Evolutionary conservation across 352 stramenopile species (phyloP).

Genomic region (Globisporangium cylindrosporum): DNA sequence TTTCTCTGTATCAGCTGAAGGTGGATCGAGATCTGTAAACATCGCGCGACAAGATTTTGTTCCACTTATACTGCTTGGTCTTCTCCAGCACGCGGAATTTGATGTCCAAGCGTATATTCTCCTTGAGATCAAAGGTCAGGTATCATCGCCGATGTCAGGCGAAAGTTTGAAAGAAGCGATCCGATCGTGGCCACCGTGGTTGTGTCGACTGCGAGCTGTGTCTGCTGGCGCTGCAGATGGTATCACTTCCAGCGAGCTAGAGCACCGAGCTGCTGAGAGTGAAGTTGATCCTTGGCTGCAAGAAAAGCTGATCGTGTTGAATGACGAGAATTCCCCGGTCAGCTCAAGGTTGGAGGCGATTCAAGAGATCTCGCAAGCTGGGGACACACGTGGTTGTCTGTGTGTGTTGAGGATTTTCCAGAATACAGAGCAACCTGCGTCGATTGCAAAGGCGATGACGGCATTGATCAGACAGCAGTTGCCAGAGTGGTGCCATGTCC

Average conservation of each 20-base stretch:
- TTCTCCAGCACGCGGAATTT: slow-evolving; percentile 45
- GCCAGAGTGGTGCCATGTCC: slow-evolving; percentile 34
- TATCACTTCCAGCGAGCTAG: neutral
- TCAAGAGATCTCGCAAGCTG: slow-evolving; percentile 37
- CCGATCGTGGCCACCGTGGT: slow-evolving; percentile 68
- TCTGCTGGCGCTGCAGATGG: slow-evolving; percentile 20
- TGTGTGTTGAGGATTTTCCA: slow-evolving; percentile 62
- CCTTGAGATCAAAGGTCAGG: slow-evolving; percentile 46
- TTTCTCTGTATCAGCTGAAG: neutral
- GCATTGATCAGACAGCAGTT: slow-evolving; percentile 47
- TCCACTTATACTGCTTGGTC: slow-evolving; percentile 47
- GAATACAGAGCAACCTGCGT: slow-evolving; percentile 31
- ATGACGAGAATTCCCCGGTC: slow-evolving; percentile 38
- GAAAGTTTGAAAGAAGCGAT: slow-evolving; percentile 66
- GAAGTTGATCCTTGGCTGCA: slow-evolving; percentile 31
- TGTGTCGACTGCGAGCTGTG: slow-evolving; percentile 47
- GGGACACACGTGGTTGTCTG: slow-evolving; percentile 46
- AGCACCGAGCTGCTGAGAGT: neutral
- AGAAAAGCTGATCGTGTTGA: slow-evolving; percentile 51
- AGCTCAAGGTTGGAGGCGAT: slow-evolving; percentile 57
- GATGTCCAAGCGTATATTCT: slow-evolving; percentile 53
- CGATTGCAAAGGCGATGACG: slow-evolving; percentile 51
- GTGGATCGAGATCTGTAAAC: slow-evolving; percentile 33
- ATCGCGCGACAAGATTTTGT: slow-evolving; percentile 54
- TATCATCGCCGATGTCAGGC: slow-evolving; percentile 40